phyloP scores from a whole-genome alignment of 495 filamentous ascomycete genomes.

The Mycothermus thermophilus region DNA sequence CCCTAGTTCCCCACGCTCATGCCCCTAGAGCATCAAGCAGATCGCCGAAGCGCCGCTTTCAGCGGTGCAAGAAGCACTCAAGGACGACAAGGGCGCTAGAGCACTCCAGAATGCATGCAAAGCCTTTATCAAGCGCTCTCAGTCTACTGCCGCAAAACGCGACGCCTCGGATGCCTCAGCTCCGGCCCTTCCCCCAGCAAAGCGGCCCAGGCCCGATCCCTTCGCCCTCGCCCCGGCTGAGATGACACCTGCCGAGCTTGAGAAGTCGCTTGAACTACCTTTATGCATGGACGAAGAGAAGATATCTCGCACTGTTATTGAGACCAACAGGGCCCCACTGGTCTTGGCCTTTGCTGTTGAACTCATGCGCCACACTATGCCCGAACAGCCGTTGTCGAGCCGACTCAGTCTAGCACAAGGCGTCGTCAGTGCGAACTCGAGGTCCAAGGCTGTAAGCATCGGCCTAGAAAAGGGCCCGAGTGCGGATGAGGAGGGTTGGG shows the following conservation, averaged over 20 bases:
- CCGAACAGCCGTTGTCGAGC: conserved; percentile 69
- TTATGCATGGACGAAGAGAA: conserved; percentile 41
- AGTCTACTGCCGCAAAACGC: conserved; percentile 23
- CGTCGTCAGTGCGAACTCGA: conserved; percentile 62
- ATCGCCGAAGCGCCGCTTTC: conserved; percentile 46
- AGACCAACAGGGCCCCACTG: conserved; percentile 68
- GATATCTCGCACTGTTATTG: conserved; percentile 41
- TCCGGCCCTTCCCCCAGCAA: conserved; percentile 14
- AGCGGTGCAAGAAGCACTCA: conserved; percentile 44
- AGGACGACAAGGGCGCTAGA: conserved; percentile 58
- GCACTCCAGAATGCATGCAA: conserved; percentile 54
- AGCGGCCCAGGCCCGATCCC: conserved; percentile 28
- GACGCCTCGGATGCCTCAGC: conserved; percentile 9
- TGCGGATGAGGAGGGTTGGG: conserved; percentile 60
- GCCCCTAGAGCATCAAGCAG: conserved; percentile 36
- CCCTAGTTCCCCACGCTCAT: not conserved
- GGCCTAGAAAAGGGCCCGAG: conserved; percentile 53
- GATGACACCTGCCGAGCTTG: conserved; percentile 46
- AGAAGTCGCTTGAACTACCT: conserved; percentile 53
- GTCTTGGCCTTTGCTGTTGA: conserved; percentile 68
- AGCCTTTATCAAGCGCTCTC: conserved; percentile 38
- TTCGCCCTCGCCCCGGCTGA: conserved; percentile 25
- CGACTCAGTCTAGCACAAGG: conserved; percentile 66
- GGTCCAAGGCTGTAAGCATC: conserved; percentile 58
- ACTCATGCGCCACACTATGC: conserved; percentile 64